Base-by-base conservation (phyloP, 1,284 basidiomycete species). In the Ceraceosorus bombacis region DNA sequence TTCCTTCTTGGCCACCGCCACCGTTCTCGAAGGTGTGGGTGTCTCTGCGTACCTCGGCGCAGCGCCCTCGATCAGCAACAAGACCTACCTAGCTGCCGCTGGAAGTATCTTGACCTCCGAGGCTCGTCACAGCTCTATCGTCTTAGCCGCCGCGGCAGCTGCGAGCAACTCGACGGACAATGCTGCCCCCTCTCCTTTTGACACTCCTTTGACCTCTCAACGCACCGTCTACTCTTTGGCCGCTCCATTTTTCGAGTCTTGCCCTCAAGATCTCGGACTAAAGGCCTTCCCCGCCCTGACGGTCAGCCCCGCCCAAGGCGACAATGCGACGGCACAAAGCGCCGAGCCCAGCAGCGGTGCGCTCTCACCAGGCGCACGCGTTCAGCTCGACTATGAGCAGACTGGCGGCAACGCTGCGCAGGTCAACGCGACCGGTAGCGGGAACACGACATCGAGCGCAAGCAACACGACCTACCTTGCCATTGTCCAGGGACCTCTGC, bases 41-140 rank as follows among this genome's bases (percentile, higher is more conserved):
- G 81, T 85, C 51, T 82, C 82, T 15, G 84, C 83, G 4, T 86
- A 85, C 72, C 80, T 81, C 57, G 85, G 85, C 15, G 81, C 82
- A 1, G 78, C 82, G 4, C 74, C 78, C 40, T 79, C 80, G 66
- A 79, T 85, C 61, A 74, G 70, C 53, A 70, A 69, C 58, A 60
- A 46, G 43, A 58, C 46, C n/a, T 66, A 64, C 43, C 50, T 72
- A 0, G 68, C 70, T 1, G 70, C 70, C 6, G 71, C 71, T 6
- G 70, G 62, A 7, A 60, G 63, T 6, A 73, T 73, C 62, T 59
- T 73, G 2, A 73, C 69, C 12, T 64, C 67, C 6, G 72, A 73
- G 59, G 55, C 67, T 1, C 59, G 72, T 7, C 72, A 73, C 57
- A 48, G 58, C 7, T 51, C 61, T 3, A 72, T 70, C 70, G 69